These are phyloP conservation scores for Edaphochlamys debaryana DNA, from an alignment of 139 green algal species.

Conservation along the genomic window DNA sequence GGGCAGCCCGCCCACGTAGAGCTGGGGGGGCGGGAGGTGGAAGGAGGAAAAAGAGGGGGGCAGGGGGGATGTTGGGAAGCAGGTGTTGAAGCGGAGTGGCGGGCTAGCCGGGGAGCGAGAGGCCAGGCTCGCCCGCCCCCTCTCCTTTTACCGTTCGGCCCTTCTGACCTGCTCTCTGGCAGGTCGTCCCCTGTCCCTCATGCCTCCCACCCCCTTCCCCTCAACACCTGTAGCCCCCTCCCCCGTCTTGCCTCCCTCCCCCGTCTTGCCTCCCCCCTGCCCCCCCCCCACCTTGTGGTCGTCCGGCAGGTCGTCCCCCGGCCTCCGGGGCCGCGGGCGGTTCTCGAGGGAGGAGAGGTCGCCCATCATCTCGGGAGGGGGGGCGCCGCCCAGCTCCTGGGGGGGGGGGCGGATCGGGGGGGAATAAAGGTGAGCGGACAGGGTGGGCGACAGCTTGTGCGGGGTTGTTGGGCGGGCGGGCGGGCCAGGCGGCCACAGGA, in stretches of 20 bases:
- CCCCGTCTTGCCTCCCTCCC: constrained; percentile 32
- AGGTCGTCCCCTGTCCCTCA: too few species aligned
- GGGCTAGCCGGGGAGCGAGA: too few species aligned
- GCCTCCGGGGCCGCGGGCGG: not conserved
- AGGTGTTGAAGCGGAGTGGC: not conserved
- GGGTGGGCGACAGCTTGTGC: too few species aligned
- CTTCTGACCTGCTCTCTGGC: too few species aligned
- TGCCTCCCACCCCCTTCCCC: too few species aligned
- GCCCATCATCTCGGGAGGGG: constrained; percentile 61
- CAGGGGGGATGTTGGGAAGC: too few species aligned
- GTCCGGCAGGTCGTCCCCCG: constrained; percentile 51
- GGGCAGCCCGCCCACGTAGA: constrained; percentile 91
- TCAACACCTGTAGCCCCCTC: not conserved
- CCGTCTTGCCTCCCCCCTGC: constrained; percentile 8
- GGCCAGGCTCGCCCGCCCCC: too few species aligned
- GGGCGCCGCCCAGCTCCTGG: constrained; percentile 56
- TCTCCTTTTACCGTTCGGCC: too few species aligned
- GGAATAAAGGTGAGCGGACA: too few species aligned
- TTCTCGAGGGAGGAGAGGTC: constrained; percentile 16
- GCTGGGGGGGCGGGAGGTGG: constrained; percentile 15
- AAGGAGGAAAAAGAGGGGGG: not conserved
- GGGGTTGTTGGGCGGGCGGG: too few species aligned
- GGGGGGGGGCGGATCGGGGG: not conserved
- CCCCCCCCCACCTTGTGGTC: constrained; percentile 53
- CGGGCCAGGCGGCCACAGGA: too few species aligned